phyloP scores from a whole-genome alignment of 768 basidiomycete species.

The Coprinellus aureogranulatus region DNA sequence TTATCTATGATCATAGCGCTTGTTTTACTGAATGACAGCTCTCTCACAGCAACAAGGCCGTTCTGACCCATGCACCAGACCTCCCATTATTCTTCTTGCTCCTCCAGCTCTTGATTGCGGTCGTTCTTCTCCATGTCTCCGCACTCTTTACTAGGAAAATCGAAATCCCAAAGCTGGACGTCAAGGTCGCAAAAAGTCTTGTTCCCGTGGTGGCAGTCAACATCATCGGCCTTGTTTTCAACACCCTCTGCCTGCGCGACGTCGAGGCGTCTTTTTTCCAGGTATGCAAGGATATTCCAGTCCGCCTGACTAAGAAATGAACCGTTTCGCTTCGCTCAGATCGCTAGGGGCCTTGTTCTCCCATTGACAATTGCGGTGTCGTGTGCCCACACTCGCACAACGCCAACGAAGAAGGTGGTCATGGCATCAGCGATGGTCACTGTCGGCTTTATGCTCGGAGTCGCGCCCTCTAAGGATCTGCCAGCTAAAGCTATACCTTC shows the following conservation, averaged over 20 bases:
- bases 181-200: constrained; percentile 53
- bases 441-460: constrained; percentile 73
- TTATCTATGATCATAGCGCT: background rate
- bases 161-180: constrained; percentile 57
- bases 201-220: constrained; percentile 65
- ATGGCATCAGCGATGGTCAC: constrained; percentile 64
- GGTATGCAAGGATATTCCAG: constrained; percentile 32
- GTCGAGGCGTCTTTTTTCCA: constrained; percentile 84
- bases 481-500: constrained; percentile 46
- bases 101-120: constrained; percentile 66
- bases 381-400: constrained; percentile 51
- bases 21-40: background rate
- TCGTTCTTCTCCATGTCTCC: constrained; percentile 57
- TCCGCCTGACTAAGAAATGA: background rate
- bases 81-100: constrained; percentile 68
- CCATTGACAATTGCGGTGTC: constrained; percentile 80
- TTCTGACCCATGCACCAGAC: constrained; percentile 63
- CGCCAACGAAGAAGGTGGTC: constrained; percentile 55
- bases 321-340: constrained; percentile 38
- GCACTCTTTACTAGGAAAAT: constrained; percentile 48
- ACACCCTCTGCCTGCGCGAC: constrained; percentile 72
- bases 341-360: constrained; percentile 80
- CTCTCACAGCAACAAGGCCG: constrained; percentile 65
- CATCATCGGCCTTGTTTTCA: constrained; percentile 74
- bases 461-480: constrained; percentile 52